Conservation (phyloP, 306 rosid genomes). For the Prunus dulcis region DNA sequence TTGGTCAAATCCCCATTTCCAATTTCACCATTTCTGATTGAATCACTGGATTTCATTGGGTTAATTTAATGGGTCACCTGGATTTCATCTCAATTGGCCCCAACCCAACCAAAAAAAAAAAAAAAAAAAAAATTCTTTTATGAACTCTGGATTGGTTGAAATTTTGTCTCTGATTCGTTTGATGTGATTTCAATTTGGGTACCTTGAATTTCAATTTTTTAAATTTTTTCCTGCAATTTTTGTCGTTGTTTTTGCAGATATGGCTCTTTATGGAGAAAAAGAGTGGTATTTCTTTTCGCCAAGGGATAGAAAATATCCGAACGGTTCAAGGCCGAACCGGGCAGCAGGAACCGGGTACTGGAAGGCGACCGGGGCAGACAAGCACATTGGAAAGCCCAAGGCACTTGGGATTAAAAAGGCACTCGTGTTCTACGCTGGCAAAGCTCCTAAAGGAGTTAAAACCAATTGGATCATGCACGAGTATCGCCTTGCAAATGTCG, state of each 20-base stretch:
- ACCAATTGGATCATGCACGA: slow-evolving; percentile 99
- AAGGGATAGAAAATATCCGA: slow-evolving; percentile 84
- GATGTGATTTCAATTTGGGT: not conserved
- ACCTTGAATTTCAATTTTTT: not conserved
- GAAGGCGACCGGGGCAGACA: slow-evolving; percentile 98
- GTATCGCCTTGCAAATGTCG: slow-evolving; percentile 94
- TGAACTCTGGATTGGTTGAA: too few relatives aligned
- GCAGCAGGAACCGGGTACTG: slow-evolving; percentile 88
- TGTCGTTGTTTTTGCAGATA: slow-evolving; percentile 25
- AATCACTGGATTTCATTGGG: too few relatives aligned
- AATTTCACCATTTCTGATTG: too few relatives aligned
- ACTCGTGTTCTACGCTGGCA: slow-evolving; percentile 81
- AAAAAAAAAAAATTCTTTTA: too few relatives aligned
- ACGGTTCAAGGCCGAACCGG: slow-evolving; percentile 93
- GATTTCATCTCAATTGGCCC: not conserved
- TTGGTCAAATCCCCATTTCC: too few relatives aligned
- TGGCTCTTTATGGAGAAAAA: slow-evolving; percentile 73
- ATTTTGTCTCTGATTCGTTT: not conserved
- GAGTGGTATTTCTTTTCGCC: slow-evolving; percentile 99
- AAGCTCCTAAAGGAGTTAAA: slow-evolving; percentile 82
- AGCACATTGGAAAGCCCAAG: slow-evolving; percentile 84
- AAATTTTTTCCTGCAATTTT: not conserved
- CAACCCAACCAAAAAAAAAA: too few relatives aligned
- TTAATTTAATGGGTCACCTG: not conserved
- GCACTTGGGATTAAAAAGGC: slow-evolving; percentile 87